Percentiles rank a stretch among this genome's conserved stretches.
phyloP scores from a whole-genome alignment of 2,329 filamentous ascomycete species.

The Penicillium brasilianum region DNA sequence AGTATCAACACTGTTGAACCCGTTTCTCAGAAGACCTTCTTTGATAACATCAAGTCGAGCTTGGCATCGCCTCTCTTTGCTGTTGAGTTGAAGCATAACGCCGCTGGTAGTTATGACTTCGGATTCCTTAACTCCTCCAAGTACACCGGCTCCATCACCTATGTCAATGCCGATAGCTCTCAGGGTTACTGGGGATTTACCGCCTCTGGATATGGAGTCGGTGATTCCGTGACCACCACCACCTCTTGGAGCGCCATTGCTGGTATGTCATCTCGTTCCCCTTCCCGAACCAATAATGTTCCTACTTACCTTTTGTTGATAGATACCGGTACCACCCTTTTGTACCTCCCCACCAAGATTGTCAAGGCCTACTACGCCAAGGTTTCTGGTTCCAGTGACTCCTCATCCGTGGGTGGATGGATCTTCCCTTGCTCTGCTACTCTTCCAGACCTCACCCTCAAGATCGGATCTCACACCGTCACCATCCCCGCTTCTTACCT shows the following conservation, averaged over 20 bases:
- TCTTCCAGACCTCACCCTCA: constrained; percentile 58
- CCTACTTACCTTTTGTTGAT: neutral
- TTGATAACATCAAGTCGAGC: constrained; percentile 59
- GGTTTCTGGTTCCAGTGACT: constrained; percentile 58
- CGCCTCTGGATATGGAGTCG: constrained; percentile 61
- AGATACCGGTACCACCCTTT: constrained; percentile 70
- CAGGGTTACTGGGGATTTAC: constrained; percentile 68
- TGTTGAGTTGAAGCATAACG: constrained; percentile 57
- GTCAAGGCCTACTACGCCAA: constrained; percentile 63
- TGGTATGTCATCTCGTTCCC: neutral
- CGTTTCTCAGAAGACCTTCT: constrained; percentile 58
- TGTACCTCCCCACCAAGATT: constrained; percentile 61
- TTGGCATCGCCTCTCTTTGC: constrained; percentile 59
- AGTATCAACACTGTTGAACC: constrained; percentile 15
- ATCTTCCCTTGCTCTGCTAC: constrained; percentile 56
- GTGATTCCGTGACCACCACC: constrained; percentile 43
- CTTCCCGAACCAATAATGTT: neutral
- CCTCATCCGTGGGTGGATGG: constrained; percentile 57
- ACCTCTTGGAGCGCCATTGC: constrained; percentile 60
- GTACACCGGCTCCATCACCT: constrained; percentile 63
- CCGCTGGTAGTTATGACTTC: constrained; percentile 59
- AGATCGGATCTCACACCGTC: constrained; percentile 55
- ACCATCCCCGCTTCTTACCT: constrained; percentile 60
- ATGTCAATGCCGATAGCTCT: constrained; percentile 58
- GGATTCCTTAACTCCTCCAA: constrained; percentile 63